Percentiles rank a stretch among this genome's conserved stretches.
Evolutionary conservation across 306 rosid species (phyloP).

Genomic region (Abrus pulchellus): DNA sequence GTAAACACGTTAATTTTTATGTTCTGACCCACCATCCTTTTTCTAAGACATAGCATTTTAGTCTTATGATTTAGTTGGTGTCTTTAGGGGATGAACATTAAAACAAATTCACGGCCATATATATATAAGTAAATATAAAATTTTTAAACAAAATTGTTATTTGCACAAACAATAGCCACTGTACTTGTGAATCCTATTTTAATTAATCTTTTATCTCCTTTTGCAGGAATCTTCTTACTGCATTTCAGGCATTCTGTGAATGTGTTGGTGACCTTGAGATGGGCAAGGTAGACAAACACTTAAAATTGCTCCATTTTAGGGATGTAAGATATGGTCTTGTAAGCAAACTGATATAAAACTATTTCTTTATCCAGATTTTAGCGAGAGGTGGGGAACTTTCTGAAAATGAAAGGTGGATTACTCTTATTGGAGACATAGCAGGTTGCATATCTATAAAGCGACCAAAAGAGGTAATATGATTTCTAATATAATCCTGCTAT

Average conservation of each 20-base stretch:
- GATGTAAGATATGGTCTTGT: slow-evolving; percentile 39
- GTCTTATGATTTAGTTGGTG: slow-evolving; percentile 39
- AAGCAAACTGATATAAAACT: slow-evolving; percentile 40
- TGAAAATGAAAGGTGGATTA: slow-evolving; percentile 96
- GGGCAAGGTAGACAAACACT: slow-evolving; percentile 83
- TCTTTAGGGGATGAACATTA: slow-evolving; percentile 31
- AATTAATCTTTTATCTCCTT: slow-evolving; percentile 35
- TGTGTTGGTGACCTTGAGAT: slow-evolving; percentile 99
- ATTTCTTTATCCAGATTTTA: slow-evolving; percentile 70
- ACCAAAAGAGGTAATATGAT: slow-evolving; percentile 85
- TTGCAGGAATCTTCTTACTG: slow-evolving; percentile 88
- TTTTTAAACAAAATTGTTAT: slow-evolving; percentile 24
- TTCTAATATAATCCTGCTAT: slow-evolving; percentile 41
- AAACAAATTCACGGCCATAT: background rate
- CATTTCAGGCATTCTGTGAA: slow-evolving; percentile 97
- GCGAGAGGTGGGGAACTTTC: slow-evolving; percentile 90
- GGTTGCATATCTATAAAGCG: slow-evolving; percentile 93
- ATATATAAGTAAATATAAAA: slow-evolving; percentile 15
- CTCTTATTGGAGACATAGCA: slow-evolving; percentile 90
- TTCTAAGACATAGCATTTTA: background rate
- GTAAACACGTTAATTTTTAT: background rate
- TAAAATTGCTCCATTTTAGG: slow-evolving; percentile 40
- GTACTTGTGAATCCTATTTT: slow-evolving; percentile 15
- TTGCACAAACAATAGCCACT: slow-evolving; percentile 2
- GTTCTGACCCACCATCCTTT: slow-evolving; percentile 16